Conservation (phyloP, 371 early-diverging fungal species). For the Mortierella sp. region DNA sequence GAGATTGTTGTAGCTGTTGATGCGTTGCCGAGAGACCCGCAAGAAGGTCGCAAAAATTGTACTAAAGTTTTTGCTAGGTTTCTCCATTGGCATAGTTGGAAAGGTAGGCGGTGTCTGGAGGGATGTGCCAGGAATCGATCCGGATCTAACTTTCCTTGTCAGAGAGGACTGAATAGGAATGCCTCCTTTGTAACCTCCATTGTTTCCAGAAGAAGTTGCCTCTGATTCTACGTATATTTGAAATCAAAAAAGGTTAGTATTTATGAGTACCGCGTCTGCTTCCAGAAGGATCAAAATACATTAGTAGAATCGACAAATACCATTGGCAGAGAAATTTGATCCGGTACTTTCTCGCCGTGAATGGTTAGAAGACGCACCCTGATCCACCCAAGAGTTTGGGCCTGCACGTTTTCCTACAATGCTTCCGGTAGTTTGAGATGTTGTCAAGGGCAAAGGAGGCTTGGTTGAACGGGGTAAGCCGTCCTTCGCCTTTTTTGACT, state of each 20-base stretch:
- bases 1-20: constrained; percentile 47
- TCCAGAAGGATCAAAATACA: background rate
- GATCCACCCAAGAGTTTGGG: constrained; percentile 13
- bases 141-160: constrained; percentile 19
- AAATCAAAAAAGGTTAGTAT: background rate
- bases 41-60: constrained; percentile 53
- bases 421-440: constrained; percentile 40
- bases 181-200: background rate
- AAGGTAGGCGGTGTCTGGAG: constrained; percentile 24
- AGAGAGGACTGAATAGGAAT: constrained; percentile 21
- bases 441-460: constrained; percentile 44
- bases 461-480: constrained; percentile 22
- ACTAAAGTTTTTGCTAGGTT: constrained; percentile 56
- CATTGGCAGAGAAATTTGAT: constrained; percentile 41
- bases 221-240: constrained; percentile 13
- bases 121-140: constrained; percentile 17
- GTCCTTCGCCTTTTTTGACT: constrained; percentile 41
- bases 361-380: constrained; percentile 26
- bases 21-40: constrained; percentile 48
- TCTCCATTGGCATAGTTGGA: constrained; percentile 23
- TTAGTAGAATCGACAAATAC: constrained; percentile 12
- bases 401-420: constrained; percentile 26
- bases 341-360: constrained; percentile 40
- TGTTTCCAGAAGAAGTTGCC: background rate
- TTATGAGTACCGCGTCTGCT: background rate